Conservation (phyloP, 176 grass and related monocot species). For the Microstegium vimineum region DNA sequence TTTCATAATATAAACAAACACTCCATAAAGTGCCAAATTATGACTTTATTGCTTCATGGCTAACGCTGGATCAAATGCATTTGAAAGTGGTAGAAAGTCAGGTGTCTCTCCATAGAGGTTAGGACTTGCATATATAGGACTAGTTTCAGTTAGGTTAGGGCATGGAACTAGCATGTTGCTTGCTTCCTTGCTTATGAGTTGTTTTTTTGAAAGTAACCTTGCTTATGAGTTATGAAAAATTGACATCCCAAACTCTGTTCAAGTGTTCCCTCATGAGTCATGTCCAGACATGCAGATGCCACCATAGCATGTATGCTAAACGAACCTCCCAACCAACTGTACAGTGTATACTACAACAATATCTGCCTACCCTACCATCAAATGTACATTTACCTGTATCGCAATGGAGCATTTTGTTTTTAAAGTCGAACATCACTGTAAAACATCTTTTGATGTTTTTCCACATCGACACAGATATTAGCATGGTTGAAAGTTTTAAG, state of each 20-base stretch:
- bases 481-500: background rate
- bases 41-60: background rate
- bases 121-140: background rate
- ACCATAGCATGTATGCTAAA: background rate
- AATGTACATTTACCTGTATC: background rate
- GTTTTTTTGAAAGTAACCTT: too few relatives aligned
- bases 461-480: background rate
- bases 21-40: background rate
- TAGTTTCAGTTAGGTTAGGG: background rate
- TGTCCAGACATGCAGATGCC: background rate
- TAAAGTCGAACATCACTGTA: background rate
- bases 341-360: background rate
- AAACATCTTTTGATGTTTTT: background rate
- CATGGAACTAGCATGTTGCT: background rate
- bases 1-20: background rate
- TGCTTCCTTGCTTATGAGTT: background rate
- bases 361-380: background rate
- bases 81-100: background rate
- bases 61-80: conserved; percentile 1
- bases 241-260: background rate
- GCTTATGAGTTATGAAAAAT: background rate
- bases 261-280: background rate
- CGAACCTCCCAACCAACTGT: background rate
- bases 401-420: background rate
- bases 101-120: background rate